phyloP scores from a whole-genome alignment of 2,329 filamentous ascomycete genomes.

The Chaetomiaceae sp. region DNA sequence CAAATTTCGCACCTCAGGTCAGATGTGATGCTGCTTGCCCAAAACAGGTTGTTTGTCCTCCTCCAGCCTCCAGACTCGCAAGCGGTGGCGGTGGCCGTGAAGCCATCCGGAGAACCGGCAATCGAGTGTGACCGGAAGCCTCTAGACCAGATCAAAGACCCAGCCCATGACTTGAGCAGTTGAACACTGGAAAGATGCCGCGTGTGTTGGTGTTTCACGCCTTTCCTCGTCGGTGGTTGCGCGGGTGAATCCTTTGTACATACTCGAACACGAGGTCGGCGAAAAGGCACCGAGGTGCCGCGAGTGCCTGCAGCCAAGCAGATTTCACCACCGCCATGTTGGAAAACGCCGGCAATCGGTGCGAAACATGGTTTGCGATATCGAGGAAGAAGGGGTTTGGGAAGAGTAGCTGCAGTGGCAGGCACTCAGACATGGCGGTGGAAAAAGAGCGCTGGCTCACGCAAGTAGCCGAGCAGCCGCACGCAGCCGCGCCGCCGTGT shows the following conservation, averaged over 20 bases:
- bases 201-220: too few species aligned
- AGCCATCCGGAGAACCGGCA: neutral
- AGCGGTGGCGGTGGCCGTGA: neutral
- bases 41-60: neutral
- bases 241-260: neutral
- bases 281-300: neutral
- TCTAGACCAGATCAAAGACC: too few species aligned
- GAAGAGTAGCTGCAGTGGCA: neutral
- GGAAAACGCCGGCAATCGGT: neutral
- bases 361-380: neutral
- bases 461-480: slow-evolving; percentile 1
- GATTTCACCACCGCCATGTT: neutral
- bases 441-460: neutral
- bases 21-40: neutral
- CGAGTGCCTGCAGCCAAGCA: too few species aligned
- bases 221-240: too few species aligned
- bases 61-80: neutral
- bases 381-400: neutral
- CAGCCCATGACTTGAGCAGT: too few species aligned
- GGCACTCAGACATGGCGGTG: neutral
- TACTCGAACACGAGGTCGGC: neutral
- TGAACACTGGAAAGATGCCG: too few species aligned
- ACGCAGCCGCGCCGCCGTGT: neutral
- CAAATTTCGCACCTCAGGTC: neutral
- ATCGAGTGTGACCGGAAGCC: neutral